These are phyloP conservation scores for Pluteus cervinus DNA, from an alignment of 768 basidiomycete species.

Conservation along the genomic window DNA sequence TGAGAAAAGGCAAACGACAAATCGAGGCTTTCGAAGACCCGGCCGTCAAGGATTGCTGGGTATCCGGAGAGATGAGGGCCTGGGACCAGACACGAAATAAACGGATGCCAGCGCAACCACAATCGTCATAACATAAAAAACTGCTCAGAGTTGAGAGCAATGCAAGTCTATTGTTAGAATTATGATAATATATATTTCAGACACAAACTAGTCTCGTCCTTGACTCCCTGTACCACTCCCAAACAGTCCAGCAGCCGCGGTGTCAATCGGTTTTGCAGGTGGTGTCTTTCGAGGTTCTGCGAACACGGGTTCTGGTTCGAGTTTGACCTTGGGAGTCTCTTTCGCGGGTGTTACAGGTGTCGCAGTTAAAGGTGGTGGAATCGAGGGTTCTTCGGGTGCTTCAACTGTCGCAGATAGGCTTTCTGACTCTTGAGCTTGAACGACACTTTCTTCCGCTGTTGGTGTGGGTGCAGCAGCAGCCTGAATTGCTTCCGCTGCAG, in stretches of 20 bases:
- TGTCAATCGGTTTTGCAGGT: slow-evolving; percentile 11
- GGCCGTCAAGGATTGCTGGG: slow-evolving; percentile 68
- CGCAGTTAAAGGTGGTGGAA: too few species aligned
- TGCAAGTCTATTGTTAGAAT: too few species aligned
- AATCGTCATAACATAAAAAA: not conserved
- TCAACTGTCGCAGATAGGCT: not conserved
- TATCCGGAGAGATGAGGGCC: slow-evolving; percentile 62
- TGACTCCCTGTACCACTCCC: slow-evolving; percentile 8
- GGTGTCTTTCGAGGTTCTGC: slow-evolving; percentile 3
- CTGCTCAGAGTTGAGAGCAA: not conserved
- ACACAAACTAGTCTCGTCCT: not conserved
- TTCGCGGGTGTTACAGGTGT: too few species aligned
- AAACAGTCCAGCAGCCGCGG: slow-evolving; percentile 18
- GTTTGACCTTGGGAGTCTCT: not conserved
- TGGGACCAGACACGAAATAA: slow-evolving; percentile 43
- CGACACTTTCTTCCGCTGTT: not conserved
- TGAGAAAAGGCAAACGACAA: slow-evolving; percentile 64
- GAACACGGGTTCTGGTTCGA: not conserved
- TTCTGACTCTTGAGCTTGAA: not conserved
- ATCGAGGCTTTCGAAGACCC: slow-evolving; percentile 64
- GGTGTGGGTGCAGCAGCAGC: too few species aligned
- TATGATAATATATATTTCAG: not conserved
- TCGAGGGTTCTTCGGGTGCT: not conserved
- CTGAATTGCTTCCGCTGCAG: slow-evolving; percentile 4
- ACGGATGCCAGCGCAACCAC: slow-evolving; percentile 1